Evolutionary conservation across 2,329 filamentous ascomycete species (phyloP), one percentile per base, ranked within the genome.

Genomic region (Cercospora nicotianae): DNA sequence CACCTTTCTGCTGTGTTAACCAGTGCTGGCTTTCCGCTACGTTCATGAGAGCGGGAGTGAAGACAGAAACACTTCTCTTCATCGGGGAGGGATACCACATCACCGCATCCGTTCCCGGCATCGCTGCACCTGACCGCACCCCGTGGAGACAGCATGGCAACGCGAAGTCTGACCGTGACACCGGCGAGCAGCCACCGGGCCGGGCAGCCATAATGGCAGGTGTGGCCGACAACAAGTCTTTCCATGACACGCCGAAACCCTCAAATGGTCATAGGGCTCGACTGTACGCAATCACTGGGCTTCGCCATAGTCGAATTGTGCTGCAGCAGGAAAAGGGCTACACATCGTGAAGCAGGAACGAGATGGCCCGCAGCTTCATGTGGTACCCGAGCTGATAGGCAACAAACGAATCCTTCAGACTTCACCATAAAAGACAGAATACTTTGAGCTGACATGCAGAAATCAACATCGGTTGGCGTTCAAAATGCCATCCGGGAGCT

Each of bases 121-220:
- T 26, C 20, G 51, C 51, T 55, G 13, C 51, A 5, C 26, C 18
- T 30, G 51, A 30, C 20, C 13, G 13, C 20, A 26, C 9, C 12
- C 51, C 26, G 20, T 55, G 20, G 26, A 59, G 28, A 18, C n/a
- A 36, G 57, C 57, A 33, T 23, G 30, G 59, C 59, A 39, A 28
- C 59, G 36, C 59, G 59, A 45, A 61, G 59, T 61, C 59, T 42
- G 31, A 31, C 59, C 59, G 36, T 61, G 59, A 45, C 31, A 61
- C 36, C 10, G 59, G 42, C 31, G n/a, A 26, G 36, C 16, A 36
- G 31, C 26, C 33, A 61, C 59, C 59, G 59, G 59, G 36, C 59
- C 59, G 59, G 59, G 59, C 33, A 33, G 57, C 57, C 18, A n/a
- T 7, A 60, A 16, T 33, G 31, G 57, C 51, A 57, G 23, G 51